Conservation (phyloP, 164 flowering plant species). For the Vitis labrusca region DNA sequence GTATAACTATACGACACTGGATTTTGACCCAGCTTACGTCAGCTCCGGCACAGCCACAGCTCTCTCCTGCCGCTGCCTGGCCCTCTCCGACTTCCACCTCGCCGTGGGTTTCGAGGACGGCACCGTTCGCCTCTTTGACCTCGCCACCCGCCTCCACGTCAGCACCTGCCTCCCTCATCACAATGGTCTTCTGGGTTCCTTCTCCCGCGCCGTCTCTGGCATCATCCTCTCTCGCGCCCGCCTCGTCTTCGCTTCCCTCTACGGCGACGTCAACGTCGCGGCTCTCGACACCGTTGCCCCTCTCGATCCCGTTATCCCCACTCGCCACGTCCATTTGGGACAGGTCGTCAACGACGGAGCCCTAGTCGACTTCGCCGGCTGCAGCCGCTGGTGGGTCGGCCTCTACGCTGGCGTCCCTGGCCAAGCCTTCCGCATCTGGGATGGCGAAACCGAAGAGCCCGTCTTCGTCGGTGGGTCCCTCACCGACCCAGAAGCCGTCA, state of each 20-base stretch:
- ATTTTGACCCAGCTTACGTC: constrained; percentile 32
- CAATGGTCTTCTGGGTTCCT: constrained; percentile 59
- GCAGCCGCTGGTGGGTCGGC: constrained; percentile 78
- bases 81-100: constrained; percentile 61
- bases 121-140: constrained; percentile 65
- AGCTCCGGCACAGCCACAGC: constrained; percentile 22
- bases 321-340: constrained; percentile 55
- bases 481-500: constrained; percentile 73
- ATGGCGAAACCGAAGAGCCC: constrained; percentile 49
- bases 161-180: constrained; percentile 48
- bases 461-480: constrained; percentile 65
- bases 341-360: constrained; percentile 60
- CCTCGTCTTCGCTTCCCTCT: constrained; percentile 68
- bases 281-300: constrained; percentile 9
- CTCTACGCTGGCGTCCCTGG: constrained; percentile 80
- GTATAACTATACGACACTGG: constrained; percentile 37
- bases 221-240: constrained; percentile 40
- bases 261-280: constrained; percentile 71
- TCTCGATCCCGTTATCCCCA: constrained; percentile 3
- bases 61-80: constrained; percentile 61
- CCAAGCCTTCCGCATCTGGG: constrained; percentile 74
- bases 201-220: constrained; percentile 73
- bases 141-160: constrained; percentile 39
- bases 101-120: constrained; percentile 87
- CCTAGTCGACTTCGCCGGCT: constrained; percentile 67